phyloP scores from a whole-genome alignment of 768 basidiomycete species.

The Mrakia blollopis region DNA sequence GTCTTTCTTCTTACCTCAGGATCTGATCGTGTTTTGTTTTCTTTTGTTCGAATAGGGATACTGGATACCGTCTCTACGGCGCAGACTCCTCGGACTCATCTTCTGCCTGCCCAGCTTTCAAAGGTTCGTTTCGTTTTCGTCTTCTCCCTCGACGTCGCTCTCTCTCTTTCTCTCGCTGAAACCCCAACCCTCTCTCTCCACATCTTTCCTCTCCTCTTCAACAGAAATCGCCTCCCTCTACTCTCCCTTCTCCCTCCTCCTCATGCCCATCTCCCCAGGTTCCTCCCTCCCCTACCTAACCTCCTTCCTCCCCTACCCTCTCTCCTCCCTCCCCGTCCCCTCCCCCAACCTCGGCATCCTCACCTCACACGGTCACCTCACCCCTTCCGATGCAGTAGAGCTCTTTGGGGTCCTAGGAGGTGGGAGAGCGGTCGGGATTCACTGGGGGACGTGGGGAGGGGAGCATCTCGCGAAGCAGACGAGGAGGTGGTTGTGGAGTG shows the following conservation, averaged over 20 bases:
- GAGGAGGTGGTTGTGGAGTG: conserved; percentile 16
- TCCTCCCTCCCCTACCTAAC: conserved; percentile 31
- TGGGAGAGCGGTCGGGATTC: conserved; percentile 22
- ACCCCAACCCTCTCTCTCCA: not conserved
- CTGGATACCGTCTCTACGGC: conserved; percentile 27
- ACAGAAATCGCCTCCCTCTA: conserved; percentile 17
- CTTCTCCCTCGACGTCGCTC: not conserved
- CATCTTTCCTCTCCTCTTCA: not conserved
- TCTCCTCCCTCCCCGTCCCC: conserved; percentile 17
- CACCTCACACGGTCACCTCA: conserved; percentile 27
- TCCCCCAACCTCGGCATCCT: conserved; percentile 28
- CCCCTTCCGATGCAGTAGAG: conserved; percentile 26
- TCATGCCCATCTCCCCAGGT: conserved; percentile 30
- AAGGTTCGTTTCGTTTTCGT: not conserved
- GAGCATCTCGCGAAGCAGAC: not conserved
- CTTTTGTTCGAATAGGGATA: conserved; percentile 9
- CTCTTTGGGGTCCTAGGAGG: conserved; percentile 19
- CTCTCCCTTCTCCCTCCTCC: conserved; percentile 27
- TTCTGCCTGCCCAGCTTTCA: conserved; percentile 28
- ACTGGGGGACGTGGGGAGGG: conserved; percentile 30
- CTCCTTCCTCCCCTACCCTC: conserved; percentile 29
- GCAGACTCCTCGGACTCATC: conserved; percentile 13
- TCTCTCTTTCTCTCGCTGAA: not conserved
- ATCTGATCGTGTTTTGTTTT: not conserved
- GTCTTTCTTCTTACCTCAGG: not conserved